phyloP scores from a whole-genome alignment of 2,329 filamentous ascomycete genomes.

The Bipolaris oryzae region DNA sequence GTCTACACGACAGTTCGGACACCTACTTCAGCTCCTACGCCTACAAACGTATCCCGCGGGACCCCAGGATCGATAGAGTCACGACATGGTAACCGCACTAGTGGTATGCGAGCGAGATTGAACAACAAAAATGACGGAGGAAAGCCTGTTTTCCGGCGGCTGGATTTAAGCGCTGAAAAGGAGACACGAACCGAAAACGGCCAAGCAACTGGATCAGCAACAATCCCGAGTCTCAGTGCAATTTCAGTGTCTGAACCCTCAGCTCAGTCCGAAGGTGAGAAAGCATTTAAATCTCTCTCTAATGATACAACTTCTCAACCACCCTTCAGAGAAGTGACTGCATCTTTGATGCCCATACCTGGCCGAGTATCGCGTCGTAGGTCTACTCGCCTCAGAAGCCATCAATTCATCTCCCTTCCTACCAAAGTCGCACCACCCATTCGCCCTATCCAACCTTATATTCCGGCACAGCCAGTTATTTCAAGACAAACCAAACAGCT shows the following conservation, averaged over 20 bases:
- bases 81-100: neutral
- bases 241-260: neutral
- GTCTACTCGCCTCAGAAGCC: neutral
- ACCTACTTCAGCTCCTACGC: neutral
- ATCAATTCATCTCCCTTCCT: constrained; percentile 10
- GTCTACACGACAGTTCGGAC: constrained; percentile 22
- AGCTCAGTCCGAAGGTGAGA: constrained; percentile 5
- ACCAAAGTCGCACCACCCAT: neutral
- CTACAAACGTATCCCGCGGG: neutral
- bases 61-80: neutral
- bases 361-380: neutral
- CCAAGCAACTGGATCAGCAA: neutral
- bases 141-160: neutral
- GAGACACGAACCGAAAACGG: neutral
- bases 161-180: neutral
- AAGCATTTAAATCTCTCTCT: neutral
- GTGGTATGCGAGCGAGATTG: neutral
- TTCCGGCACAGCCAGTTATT: constrained; percentile 4
- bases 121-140: neutral
- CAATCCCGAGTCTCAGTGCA: neutral
- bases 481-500: constrained; percentile 3
- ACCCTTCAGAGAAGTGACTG: constrained; percentile 2
- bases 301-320: constrained; percentile 6
- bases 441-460: constrained; percentile 1
- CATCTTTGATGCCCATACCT: neutral